phyloP scores from a whole-genome alignment of 768 basidiomycete species.

The Sarcomyxa edulis region DNA sequence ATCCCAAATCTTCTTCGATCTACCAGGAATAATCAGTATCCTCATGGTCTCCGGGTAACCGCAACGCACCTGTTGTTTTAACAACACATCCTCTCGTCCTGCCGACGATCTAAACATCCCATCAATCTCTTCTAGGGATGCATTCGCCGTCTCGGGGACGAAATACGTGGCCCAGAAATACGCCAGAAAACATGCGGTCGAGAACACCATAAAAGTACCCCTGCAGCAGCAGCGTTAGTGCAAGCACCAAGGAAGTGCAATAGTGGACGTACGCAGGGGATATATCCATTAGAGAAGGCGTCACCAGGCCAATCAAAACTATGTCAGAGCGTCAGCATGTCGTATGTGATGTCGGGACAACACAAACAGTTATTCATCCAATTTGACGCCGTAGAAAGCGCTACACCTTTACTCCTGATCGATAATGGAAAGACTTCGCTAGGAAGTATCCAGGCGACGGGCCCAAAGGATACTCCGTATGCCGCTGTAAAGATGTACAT shows the following conservation, averaged over 20 bases:
- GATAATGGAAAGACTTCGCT: slow-evolving; percentile 80
- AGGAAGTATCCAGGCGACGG: slow-evolving; percentile 80
- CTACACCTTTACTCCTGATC: slow-evolving; percentile 76
- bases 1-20: slow-evolving; percentile 55
- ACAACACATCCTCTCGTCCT: slow-evolving; percentile 44
- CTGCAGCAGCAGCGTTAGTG: slow-evolving; percentile 25
- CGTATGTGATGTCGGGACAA: not conserved
- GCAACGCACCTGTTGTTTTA: slow-evolving; percentile 48
- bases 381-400: slow-evolving; percentile 79
- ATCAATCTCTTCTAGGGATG: slow-evolving; percentile 76
- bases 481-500: slow-evolving; percentile 74
- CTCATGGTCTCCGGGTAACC: not conserved
- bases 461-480: slow-evolving; percentile 75
- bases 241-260: not conserved
- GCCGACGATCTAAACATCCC: slow-evolving; percentile 56
- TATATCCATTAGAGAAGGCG: slow-evolving; percentile 56
- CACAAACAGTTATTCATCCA: slow-evolving; percentile 77
- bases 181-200: slow-evolving; percentile 56
- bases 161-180: slow-evolving; percentile 66
- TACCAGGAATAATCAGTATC: slow-evolving; percentile 14
- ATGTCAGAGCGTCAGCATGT: not conserved
- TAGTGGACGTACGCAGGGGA: slow-evolving; percentile 50
- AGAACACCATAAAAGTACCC: slow-evolving; percentile 65
- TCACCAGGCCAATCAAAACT: slow-evolving; percentile 76
- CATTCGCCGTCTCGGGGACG: slow-evolving; percentile 75